Conservation (phyloP, 2,329 filamentous ascomycete species). For the Neodidymelliopsis sp. region DNA sequence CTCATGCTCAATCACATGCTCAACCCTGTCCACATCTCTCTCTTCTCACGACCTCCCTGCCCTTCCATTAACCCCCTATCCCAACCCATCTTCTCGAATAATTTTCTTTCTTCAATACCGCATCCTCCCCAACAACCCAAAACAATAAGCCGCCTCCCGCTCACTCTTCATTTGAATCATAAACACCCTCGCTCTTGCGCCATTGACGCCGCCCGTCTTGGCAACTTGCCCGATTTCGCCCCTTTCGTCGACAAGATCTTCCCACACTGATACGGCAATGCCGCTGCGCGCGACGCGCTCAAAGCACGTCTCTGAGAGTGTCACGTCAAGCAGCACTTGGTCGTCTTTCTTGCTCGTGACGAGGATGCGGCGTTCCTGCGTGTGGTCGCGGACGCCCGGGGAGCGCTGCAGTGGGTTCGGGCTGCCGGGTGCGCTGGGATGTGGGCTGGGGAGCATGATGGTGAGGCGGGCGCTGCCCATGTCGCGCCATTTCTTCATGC, state of each 20-base stretch:
- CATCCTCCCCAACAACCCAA: conserved; percentile 58
- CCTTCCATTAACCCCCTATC: too few relatives aligned
- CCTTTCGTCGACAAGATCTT: conserved; percentile 57
- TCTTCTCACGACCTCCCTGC: too few relatives aligned
- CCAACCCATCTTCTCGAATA: too few relatives aligned
- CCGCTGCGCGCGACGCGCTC: conserved; percentile 83
- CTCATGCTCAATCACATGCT: too few relatives aligned
- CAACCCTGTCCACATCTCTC: too few relatives aligned
- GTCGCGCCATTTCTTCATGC: conserved; percentile 83
- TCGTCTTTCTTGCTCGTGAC: conserved; percentile 75
- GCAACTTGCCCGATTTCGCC: conserved; percentile 68
- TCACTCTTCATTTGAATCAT: conserved; percentile 67
- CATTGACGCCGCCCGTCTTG: conserved; percentile 64
- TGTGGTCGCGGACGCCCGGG: conserved; percentile 48
- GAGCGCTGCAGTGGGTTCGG: conserved; percentile 40
- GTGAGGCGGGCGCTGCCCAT: conserved; percentile 84
- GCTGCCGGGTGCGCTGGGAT: conserved; percentile 56
- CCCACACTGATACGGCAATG: conserved; percentile 89
- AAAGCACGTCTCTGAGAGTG: conserved; percentile 84
- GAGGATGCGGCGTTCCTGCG: conserved; percentile 83
- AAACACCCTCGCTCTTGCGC: conserved; percentile 65
- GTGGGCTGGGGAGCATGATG: conserved; percentile 73
- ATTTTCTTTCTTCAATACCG: too few relatives aligned
- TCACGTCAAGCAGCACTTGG: conserved; percentile 79
- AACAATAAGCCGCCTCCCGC: conserved; percentile 58